phyloP scores from a whole-genome alignment of 305 asterid genomes.

The Solanum hybrid region DNA sequence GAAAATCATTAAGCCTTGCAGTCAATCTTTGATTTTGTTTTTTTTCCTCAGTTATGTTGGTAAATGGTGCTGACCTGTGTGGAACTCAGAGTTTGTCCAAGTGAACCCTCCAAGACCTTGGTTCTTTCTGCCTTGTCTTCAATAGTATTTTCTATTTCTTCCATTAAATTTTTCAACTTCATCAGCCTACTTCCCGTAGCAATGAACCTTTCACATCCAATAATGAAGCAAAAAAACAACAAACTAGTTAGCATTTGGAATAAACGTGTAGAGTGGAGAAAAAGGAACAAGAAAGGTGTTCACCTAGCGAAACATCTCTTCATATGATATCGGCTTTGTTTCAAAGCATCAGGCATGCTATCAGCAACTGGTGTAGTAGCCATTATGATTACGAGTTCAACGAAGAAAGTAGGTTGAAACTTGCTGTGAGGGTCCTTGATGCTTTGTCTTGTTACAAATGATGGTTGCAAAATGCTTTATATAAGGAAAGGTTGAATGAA shows the following conservation, averaged over 20 bases:
- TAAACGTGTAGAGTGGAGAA: not conserved
- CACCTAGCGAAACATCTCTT: conserved; percentile 71
- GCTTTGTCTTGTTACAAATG: not conserved
- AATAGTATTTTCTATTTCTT: conserved; percentile 58
- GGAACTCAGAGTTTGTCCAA: conserved; percentile 52
- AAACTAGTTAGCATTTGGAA: not conserved
- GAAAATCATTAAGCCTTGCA: not conserved
- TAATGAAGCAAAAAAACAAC: not conserved
- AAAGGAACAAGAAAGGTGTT: not conserved
- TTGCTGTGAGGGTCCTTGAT: not conserved
- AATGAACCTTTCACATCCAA: conserved; percentile 38
- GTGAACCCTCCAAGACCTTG: conserved; percentile 46
- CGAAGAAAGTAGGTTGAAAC: not conserved
- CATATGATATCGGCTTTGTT: conserved; percentile 51
- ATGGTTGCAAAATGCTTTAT: conserved; percentile 19
- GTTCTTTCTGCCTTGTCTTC: conserved; percentile 58
- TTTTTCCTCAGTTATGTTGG: not conserved
- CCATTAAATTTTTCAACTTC: conserved; percentile 52
- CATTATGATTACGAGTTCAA: conserved; percentile 22
- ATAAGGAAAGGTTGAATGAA: conserved; percentile 17
- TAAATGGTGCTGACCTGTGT: conserved; percentile 38
- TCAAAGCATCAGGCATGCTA: conserved; percentile 51
- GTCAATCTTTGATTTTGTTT: not conserved
- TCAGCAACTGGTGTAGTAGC: conserved; percentile 39
- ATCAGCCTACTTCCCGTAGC: conserved; percentile 53